phyloP scores from a whole-genome alignment of 768 basidiomycete genomes.

The Tylopilus sp. region DNA sequence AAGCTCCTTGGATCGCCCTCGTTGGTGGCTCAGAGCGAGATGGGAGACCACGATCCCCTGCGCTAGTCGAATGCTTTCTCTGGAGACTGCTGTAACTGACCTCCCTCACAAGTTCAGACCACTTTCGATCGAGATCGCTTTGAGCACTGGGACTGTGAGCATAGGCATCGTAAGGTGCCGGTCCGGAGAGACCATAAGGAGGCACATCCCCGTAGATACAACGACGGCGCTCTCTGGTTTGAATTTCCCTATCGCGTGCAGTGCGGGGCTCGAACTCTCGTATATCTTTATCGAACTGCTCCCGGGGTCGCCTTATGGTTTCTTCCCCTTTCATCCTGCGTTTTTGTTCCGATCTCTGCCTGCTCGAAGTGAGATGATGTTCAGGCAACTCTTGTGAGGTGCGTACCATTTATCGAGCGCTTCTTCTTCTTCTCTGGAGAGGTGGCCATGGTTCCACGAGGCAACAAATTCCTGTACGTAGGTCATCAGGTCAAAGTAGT shows the following conservation, averaged over 20 bases:
- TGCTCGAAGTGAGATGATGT: conserved; percentile 25
- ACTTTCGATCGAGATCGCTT: conserved; percentile 39
- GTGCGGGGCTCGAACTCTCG: conserved; percentile 53
- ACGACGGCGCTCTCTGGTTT: conserved; percentile 48
- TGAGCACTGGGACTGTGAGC: conserved; percentile 21
- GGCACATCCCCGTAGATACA: conserved; percentile 44
- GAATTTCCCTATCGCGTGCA: conserved; percentile 56
- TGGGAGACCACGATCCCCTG: conserved; percentile 33
- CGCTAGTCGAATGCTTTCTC: conserved; percentile 44
- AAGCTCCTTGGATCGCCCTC: too few relatives aligned
- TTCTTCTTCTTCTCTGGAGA: conserved; percentile 38
- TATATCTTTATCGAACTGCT: conserved; percentile 40
- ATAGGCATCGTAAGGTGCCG: conserved; percentile 24
- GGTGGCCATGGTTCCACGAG: conserved; percentile 47
- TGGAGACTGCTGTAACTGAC: conserved; percentile 33
- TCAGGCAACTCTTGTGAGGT: not conserved
- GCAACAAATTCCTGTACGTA: conserved; percentile 52
- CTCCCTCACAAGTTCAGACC: conserved; percentile 35
- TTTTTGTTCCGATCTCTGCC: conserved; percentile 47
- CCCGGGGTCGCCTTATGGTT: conserved; percentile 36
- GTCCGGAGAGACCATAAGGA: conserved; percentile 24
- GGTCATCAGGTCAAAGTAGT: conserved; percentile 1
- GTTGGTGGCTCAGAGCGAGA: too few relatives aligned
- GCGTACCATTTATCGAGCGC: conserved; percentile 46
- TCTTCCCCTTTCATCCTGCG: conserved; percentile 51